Evolutionary conservation across 176 grass and related monocot species (phyloP).

Genomic region (Zoysia pacifica): DNA sequence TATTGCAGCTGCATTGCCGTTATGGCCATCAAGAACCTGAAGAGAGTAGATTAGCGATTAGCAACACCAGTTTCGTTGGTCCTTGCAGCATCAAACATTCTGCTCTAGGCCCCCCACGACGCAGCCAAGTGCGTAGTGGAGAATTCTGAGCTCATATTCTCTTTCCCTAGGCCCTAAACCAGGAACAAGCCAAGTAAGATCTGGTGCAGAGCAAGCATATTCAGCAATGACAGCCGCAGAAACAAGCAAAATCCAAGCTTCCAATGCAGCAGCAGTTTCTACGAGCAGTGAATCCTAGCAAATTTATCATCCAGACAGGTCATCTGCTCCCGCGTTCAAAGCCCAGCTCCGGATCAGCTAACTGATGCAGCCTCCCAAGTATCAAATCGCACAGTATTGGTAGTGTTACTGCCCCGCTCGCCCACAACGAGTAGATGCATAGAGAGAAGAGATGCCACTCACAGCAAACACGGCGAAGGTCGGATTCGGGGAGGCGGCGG

Average conservation of each 20-base stretch:
- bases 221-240: conserved; percentile 11
- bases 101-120: background rate
- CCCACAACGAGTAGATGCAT: background rate
- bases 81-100: background rate
- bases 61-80: background rate
- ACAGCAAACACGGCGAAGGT: conserved; percentile 89
- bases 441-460: conserved; percentile 11
- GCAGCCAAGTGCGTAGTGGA: background rate
- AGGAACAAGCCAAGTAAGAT: conserved; percentile 29
- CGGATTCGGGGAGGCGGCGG: conserved; percentile 43
- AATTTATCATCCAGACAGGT: background rate
- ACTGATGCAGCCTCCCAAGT: background rate
- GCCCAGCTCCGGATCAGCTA: background rate
- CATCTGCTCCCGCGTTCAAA: background rate
- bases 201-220: conserved; percentile 13
- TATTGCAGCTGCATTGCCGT: conserved; percentile 89
- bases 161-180: background rate
- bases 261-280: conserved; percentile 11
- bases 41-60: background rate
- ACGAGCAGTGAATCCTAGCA: background rate
- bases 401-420: background rate
- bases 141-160: background rate
- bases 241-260: conserved; percentile 24
- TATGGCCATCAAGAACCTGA: conserved; percentile 93
- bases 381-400: conserved; percentile 13